Base-by-base conservation (phyloP, 1,284 basidiomycete genomes). In the Irpex sp. region DNA sequence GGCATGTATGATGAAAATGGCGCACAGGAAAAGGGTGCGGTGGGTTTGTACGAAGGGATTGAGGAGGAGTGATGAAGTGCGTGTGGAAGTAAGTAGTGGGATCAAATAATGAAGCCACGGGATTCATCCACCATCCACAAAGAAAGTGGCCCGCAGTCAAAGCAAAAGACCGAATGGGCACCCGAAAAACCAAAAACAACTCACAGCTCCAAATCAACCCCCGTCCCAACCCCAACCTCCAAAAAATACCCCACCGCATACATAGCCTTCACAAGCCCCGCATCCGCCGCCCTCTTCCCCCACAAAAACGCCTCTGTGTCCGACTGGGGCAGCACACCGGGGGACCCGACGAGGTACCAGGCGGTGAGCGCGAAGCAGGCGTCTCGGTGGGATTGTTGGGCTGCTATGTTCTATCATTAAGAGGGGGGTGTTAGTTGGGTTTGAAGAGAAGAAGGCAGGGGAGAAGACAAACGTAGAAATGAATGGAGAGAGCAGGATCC, bases 261-360 rank as follows among this genome's bases (percentile, higher is more conserved):
- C 87, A 96, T 92, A 4, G 96, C 96, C 76, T 98, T 97, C 5
- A 87, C 84, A 4, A 97, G 82, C 1, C 93, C 94, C n/a, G 85
- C 86, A 57, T 96, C 94, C 26, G 93, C 94, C 48, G 95, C 94
- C 72, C 88, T 93, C 79, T 93, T 87, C 38, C 96, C 88, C 97
- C 96, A 96, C 21, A 99, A 80, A 76, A 91, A 98, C 7, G 96
- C 97, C 74, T 99, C 96, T 0, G 97, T 98, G 74, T 99, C 97
- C 0, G 94, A 97, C 75, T 99, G 97, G 0, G 97, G 97, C 36
- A 99, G 84, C 6, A 99, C 96, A 55, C 97, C 97, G 0, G 96
- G 94, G 5, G 96, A 98, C 60, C 97, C 97, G 65, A 99, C 97
- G 67, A 99, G 89, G 74, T 99, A 99, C 97, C 97, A 99, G 7